phyloP scores from a whole-genome alignment of 129 eudicot species.

The Pulicaria dysenterica region DNA sequence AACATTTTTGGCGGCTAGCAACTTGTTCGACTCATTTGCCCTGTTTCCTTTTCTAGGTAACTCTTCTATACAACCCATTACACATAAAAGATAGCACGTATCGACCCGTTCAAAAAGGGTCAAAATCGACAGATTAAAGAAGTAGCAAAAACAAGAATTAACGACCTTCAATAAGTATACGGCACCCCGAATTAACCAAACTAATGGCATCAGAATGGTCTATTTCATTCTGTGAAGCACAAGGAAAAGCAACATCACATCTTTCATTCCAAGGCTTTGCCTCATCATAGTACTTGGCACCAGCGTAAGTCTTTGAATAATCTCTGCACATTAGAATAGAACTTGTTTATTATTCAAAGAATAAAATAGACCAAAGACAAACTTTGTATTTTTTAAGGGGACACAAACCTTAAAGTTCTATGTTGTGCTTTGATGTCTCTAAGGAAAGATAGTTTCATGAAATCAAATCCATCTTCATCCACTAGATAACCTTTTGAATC shows the following conservation, averaged over 20 bases:
- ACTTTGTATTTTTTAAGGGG: not conserved
- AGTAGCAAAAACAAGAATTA: not conserved
- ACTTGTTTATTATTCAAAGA: conserved; percentile 11
- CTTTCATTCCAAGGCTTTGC: conserved; percentile 97
- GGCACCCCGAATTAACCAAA: conserved; percentile 94
- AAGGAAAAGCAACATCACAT: conserved; percentile 96
- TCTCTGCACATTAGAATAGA: conserved; percentile 55
- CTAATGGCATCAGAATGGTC: conserved; percentile 91
- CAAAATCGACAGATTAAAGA: not conserved
- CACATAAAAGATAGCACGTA: not conserved
- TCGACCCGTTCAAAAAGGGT: not conserved
- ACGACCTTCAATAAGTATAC: conserved; percentile 89
- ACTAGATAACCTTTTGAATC: conserved; percentile 97
- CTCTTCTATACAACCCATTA: not conserved
- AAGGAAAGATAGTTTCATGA: conserved; percentile 78
- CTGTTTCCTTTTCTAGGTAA: not conserved
- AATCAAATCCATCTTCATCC: conserved; percentile 97
- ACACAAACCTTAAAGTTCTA: conserved; percentile 87
- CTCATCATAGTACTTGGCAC: conserved; percentile 92
- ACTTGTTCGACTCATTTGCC: not conserved
- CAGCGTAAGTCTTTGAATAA: conserved; percentile 95
- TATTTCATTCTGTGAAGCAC: conserved; percentile 94
- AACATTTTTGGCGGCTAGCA: no score
- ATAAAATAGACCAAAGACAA: not conserved
- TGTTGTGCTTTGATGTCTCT: conserved; percentile 89